A percentile compares a stretch with the other conserved stretches of the same genome.
Evolutionary conservation across 1,284 basidiomycete species (phyloP).

Genomic region (Heterobasidion irregulare): DNA sequence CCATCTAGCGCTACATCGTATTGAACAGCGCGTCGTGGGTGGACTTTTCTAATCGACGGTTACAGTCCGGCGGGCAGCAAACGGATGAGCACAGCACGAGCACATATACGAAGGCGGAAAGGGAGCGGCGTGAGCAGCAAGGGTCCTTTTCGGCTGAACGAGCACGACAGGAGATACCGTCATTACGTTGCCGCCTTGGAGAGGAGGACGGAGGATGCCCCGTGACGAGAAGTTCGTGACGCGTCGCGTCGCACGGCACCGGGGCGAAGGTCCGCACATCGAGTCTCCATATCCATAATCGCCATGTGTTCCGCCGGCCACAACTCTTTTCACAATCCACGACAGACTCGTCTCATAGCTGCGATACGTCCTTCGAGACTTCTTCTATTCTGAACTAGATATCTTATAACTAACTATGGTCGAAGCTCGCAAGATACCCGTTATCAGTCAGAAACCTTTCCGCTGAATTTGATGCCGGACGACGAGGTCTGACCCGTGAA

Average conservation of each 20-base stretch:
- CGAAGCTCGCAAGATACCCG: conserved; percentile 26
- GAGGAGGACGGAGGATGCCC: conserved; percentile 35
- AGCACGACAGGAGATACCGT: conserved; percentile 41
- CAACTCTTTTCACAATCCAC: too few species aligned
- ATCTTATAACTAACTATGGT: conserved; percentile 3
- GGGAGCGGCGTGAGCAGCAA: not conserved
- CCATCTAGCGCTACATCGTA: conserved; percentile 71
- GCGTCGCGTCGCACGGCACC: too few species aligned
- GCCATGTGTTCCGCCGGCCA: too few species aligned
- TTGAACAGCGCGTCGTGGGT: conserved; percentile 86
- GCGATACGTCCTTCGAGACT: too few species aligned
- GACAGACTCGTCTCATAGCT: too few species aligned
- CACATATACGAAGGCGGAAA: conserved; percentile 2
- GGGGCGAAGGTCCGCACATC: too few species aligned
- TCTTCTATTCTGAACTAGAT: not conserved
- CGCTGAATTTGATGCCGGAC: not conserved
- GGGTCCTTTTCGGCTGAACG: not conserved
- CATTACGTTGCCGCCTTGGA: conserved; percentile 69
- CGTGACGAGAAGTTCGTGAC: too few species aligned
- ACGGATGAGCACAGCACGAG: not conserved
- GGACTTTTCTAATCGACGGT: conserved; percentile 80
- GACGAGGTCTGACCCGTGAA: conserved; percentile 4
- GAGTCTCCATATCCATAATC: too few species aligned
- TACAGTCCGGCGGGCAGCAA: conserved; percentile 26
- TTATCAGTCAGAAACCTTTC: conserved; percentile 41